Percentiles rank a stretch among this genome's conserved stretches.
Evolutionary conservation across 2,329 filamentous ascomycete species (phyloP).

Genomic region (Ceratocystis alfenasii): DNA sequence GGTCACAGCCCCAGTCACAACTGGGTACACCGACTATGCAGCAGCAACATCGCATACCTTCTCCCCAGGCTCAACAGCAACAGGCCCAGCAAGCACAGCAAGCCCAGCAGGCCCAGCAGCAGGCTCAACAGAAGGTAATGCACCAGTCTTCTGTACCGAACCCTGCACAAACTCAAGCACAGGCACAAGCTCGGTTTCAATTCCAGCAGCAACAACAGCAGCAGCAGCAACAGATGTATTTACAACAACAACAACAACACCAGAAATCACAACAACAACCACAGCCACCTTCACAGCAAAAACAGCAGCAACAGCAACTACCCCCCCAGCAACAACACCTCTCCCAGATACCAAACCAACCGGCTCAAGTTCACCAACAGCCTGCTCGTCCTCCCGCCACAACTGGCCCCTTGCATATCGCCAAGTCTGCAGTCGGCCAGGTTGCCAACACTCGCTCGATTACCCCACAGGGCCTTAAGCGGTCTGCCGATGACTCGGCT

Average conservation of each 20-base stretch:
- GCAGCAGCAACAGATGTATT: constrained; percentile 26
- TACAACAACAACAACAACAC: constrained; percentile 18
- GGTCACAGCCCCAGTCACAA: constrained; percentile 7
- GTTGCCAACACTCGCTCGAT: constrained; percentile 24
- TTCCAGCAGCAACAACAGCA: constrained; percentile 26
- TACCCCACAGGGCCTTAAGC: constrained; percentile 24
- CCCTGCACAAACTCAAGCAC: constrained; percentile 3
- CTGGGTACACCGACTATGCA: constrained; percentile 1
- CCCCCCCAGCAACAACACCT: not conserved
- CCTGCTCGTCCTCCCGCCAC: not conserved
- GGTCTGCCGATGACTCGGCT: constrained; percentile 24
- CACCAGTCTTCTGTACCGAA: not conserved
- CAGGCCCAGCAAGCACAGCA: constrained; percentile 17
- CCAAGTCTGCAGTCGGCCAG: constrained; percentile 3
- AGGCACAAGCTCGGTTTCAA: constrained; percentile 23
- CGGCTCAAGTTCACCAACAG: constrained; percentile 20
- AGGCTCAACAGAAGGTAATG: not conserved
- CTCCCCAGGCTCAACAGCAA: constrained; percentile 26
- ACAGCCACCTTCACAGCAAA: not conserved
- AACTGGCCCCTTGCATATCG: not conserved
- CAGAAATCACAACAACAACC: constrained; percentile 15
- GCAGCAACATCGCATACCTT: constrained; percentile 17
- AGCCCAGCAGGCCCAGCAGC: not conserved
- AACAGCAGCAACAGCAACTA: not conserved
- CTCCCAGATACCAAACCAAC: not conserved